A percentile compares a stretch with the other conserved stretches of the same genome.
These are phyloP conservation scores for Blastomyces parvus DNA, from an alignment of 2,329 filamentous ascomycete species.

Conservation along the genomic window DNA sequence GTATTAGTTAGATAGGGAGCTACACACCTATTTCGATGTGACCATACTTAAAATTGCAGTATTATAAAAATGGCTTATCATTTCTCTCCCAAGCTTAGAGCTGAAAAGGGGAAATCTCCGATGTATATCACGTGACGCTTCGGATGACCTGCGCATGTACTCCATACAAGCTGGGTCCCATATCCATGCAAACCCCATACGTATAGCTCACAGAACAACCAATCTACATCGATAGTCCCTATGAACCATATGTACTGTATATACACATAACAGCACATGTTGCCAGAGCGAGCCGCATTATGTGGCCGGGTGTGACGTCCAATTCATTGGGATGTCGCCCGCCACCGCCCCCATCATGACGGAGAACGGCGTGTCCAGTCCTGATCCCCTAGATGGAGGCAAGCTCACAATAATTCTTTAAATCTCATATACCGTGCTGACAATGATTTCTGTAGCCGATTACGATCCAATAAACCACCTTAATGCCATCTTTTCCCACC, in stretches of 20 bases:
- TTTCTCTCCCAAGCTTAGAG: too few relatives aligned
- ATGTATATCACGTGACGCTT: neutral
- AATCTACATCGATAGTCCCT: neutral
- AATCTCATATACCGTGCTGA: neutral
- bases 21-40: neutral
- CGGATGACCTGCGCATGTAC: neutral
- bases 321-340: conserved; percentile 14
- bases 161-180: neutral
- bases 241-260: neutral
- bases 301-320: conserved; percentile 1
- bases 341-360: conserved; percentile 33
- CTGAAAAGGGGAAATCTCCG: too few relatives aligned
- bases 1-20: neutral
- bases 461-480: conserved; percentile 91
- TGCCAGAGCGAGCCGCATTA: conserved; percentile 3
- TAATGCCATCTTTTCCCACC: conserved; percentile 86
- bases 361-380: conserved; percentile 28
- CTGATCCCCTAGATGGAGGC: conserved; percentile 40
- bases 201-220: neutral
- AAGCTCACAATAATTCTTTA: conserved; percentile 16
- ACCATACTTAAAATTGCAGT: neutral
- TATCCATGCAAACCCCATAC: neutral
- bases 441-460: conserved; percentile 46
- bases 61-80: neutral
- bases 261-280: neutral